phyloP scores from a whole-genome alignment of 139 green algal species.

The Coelastrella sp. region DNA sequence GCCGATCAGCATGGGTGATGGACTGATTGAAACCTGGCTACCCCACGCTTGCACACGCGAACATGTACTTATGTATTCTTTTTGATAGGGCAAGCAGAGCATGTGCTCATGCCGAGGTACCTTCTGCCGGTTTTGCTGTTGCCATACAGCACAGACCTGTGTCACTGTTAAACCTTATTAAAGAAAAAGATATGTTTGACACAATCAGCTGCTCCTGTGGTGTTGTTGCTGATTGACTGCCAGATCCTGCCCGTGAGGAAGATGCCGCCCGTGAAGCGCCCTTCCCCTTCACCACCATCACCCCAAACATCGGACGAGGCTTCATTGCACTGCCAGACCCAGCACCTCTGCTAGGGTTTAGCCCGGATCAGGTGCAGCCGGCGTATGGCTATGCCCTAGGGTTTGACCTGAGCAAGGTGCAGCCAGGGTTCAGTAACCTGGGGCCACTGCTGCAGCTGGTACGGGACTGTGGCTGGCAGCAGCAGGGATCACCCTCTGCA shows the following conservation, averaged over 20 bases:
- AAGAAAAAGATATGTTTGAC: too few relatives aligned
- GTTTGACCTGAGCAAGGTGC: neutral
- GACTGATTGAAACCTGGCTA: too few relatives aligned
- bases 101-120: too few relatives aligned
- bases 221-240: neutral
- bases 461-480: slow-evolving; percentile 19
- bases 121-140: too few relatives aligned
- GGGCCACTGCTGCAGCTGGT: slow-evolving; percentile 51
- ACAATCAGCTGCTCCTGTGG: neutral
- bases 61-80: too few relatives aligned
- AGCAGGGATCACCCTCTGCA: neutral
- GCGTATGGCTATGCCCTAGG: slow-evolving; percentile 24
- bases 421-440: slow-evolving; percentile 37
- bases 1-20: neutral
- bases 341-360: slow-evolving; percentile 47
- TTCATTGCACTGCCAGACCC: slow-evolving; percentile 57
- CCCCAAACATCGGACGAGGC: slow-evolving; percentile 58
- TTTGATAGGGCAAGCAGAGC: too few relatives aligned
- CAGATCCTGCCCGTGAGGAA: slow-evolving; percentile 51
- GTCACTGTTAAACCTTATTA: too few relatives aligned
- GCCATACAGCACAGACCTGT: too few relatives aligned
- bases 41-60: too few relatives aligned
- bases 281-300: slow-evolving; percentile 73
- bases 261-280: slow-evolving; percentile 57
- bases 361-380: neutral